These are phyloP conservation scores for Cytospora leucostoma DNA, from an alignment of 2,329 filamentous ascomycete species.

Conservation along the genomic window DNA sequence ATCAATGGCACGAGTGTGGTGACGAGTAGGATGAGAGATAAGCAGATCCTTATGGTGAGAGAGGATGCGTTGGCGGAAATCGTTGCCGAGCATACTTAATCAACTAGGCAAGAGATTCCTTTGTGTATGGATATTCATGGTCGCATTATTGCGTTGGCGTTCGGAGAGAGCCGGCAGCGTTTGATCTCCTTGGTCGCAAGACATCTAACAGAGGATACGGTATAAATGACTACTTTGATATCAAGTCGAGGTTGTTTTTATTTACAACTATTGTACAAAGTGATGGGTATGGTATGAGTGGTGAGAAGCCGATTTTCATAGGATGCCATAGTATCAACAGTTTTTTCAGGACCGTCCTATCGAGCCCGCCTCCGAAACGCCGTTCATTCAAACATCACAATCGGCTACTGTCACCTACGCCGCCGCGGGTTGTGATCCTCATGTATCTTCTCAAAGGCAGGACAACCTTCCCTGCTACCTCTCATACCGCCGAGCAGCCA, in stretches of 20 bases:
- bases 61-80: conserved; percentile 45
- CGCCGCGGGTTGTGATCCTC: conserved; percentile 11
- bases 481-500: conserved; percentile 83
- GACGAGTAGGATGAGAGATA: conserved; percentile 43
- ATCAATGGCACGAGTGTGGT: conserved; percentile 44
- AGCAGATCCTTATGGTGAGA: conserved; percentile 47
- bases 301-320: conserved; percentile 1
- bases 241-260: conserved; percentile 5
- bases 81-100: conserved; percentile 28
- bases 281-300: conserved; percentile 27
- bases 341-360: not conserved
- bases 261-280: conserved; percentile 4
- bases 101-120: not conserved
- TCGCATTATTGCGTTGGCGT: not conserved
- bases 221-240: conserved; percentile 6
- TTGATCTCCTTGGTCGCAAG: not conserved
- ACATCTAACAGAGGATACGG: not conserved
- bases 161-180: conserved; percentile 4
- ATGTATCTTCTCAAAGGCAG: conserved; percentile 30
- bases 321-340: conserved; percentile 12
- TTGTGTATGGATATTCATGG: not conserved
- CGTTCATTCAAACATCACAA: conserved; percentile 1
- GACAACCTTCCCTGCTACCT: conserved; percentile 35
- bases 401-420: conserved; percentile 18
- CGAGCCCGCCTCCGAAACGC: conserved; percentile 3